phyloP scores from a whole-genome alignment of 148 eudicot species.

The Rhododendron molle region DNA sequence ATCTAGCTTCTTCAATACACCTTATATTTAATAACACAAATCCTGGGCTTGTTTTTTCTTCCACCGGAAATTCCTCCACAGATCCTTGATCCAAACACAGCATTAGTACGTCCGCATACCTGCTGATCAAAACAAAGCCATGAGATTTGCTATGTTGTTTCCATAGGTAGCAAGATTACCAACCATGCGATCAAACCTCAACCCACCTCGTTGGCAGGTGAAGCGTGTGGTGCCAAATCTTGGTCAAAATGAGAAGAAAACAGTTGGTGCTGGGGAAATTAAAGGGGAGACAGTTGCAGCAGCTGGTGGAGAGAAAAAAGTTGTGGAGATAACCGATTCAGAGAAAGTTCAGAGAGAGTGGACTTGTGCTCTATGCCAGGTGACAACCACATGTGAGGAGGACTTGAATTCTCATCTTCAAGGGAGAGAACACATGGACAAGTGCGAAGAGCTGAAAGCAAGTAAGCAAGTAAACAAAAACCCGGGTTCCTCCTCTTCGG shows the following conservation, averaged over 20 bases:
- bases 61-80: background rate
- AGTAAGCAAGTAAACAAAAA: background rate
- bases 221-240: background rate
- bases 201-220: background rate
- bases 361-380: conserved; percentile 19
- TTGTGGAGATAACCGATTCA: background rate
- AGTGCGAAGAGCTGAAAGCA: background rate
- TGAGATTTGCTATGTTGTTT: background rate
- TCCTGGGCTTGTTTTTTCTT: background rate
- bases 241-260: background rate
- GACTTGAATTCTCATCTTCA: conserved; percentile 16
- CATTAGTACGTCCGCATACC: background rate
- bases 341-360: conserved; percentile 19
- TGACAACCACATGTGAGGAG: conserved; percentile 4
- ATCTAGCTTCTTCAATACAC: background rate
- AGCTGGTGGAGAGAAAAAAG: background rate
- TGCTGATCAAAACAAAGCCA: background rate
- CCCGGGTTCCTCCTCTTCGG: background rate
- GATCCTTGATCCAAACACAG: background rate
- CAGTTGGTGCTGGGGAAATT: background rate
- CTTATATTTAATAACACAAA: background rate
- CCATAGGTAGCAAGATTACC: background rate
- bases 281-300: background rate
- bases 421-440: conserved; percentile 18
- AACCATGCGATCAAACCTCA: background rate